Conservation (phyloP, 2,329 filamentous ascomycete genomes). For the Pezicula radicicola region DNA sequence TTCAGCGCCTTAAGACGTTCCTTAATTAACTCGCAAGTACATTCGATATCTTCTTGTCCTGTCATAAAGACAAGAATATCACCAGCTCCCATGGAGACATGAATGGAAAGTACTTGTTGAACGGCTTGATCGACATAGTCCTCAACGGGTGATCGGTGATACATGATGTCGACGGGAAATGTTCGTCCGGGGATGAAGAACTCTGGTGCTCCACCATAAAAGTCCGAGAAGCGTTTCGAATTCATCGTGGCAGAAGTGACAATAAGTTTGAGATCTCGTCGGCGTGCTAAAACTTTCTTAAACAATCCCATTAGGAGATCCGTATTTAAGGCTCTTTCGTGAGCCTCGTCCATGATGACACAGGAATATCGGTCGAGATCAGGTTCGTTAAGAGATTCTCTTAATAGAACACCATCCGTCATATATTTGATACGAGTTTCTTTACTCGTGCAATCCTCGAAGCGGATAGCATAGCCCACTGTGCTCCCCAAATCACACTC, state of each 20-base stretch:
- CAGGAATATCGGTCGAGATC: slow-evolving; percentile 96
- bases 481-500: slow-evolving; percentile 82
- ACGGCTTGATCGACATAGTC: slow-evolving; percentile 98
- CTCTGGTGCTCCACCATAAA: slow-evolving; percentile 93
- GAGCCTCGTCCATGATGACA: slow-evolving; percentile 99
- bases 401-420: slow-evolving; percentile 92
- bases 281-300: slow-evolving; percentile 89
- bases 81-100: slow-evolving; percentile 88
- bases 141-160: slow-evolving; percentile 89
- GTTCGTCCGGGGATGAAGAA: slow-evolving; percentile 95
- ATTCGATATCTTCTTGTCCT: slow-evolving; percentile 96
- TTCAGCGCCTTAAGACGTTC: slow-evolving; percentile 86
- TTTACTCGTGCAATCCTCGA: slow-evolving; percentile 96
- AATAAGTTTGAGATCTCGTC: slow-evolving; percentile 91
- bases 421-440: slow-evolving; percentile 98
- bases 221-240: slow-evolving; percentile 89
- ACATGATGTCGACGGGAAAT: slow-evolving; percentile 96
- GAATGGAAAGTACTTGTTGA: slow-evolving; percentile 91
- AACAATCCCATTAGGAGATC: slow-evolving; percentile 97
- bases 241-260: slow-evolving; percentile 99
- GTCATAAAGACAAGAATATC: slow-evolving; percentile 99
- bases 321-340: slow-evolving; percentile 93
- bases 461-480: slow-evolving; percentile 96
- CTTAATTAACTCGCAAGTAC: slow-evolving; percentile 88
- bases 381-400: slow-evolving; percentile 88